phyloP scores from a whole-genome alignment of 2,329 filamentous ascomycete species.

The Alternaria arbusti region DNA sequence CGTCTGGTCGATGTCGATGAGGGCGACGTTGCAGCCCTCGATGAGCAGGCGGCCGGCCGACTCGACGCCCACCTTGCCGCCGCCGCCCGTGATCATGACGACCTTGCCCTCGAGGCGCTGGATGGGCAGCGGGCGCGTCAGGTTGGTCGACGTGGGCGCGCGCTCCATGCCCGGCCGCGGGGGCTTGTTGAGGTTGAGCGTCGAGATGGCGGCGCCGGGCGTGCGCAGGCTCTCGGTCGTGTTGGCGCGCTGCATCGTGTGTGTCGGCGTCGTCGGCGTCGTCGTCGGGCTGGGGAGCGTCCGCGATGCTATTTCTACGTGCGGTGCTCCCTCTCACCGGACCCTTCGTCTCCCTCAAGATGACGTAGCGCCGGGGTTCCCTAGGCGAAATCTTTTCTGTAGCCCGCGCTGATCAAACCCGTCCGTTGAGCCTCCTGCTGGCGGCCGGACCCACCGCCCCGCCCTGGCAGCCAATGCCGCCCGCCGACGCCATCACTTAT shows the following conservation, averaged over 20 bases:
- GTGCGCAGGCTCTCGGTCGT: constrained; percentile 18
- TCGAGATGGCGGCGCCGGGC: constrained; percentile 23
- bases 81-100: constrained; percentile 43
- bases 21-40: constrained; percentile 47
- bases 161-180: constrained; percentile 32
- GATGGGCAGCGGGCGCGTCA: constrained; percentile 35
- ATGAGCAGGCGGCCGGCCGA: constrained; percentile 44
- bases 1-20: constrained; percentile 44
- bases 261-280: constrained; percentile 6
- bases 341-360: constrained; percentile 21
- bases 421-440: constrained; percentile 32
- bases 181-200: constrained; percentile 32
- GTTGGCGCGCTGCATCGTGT: constrained; percentile 8
- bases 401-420: constrained; percentile 10
- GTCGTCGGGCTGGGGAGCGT: background rate
- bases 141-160: constrained; percentile 35
- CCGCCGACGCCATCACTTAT: constrained; percentile 18
- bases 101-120: constrained; percentile 42
- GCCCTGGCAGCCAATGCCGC: constrained; percentile 28
- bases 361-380: constrained; percentile 33
- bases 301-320: constrained; percentile 2
- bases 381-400: constrained; percentile 37
- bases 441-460: constrained; percentile 28
- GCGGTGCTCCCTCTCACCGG: constrained; percentile 9
- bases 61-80: constrained; percentile 44